Percentiles rank a stretch among this genome's conserved stretches.
Evolutionary conservation across 768 basidiomycete genomes (phyloP).

Genomic region (Strobilomyces echinocephalus): DNA sequence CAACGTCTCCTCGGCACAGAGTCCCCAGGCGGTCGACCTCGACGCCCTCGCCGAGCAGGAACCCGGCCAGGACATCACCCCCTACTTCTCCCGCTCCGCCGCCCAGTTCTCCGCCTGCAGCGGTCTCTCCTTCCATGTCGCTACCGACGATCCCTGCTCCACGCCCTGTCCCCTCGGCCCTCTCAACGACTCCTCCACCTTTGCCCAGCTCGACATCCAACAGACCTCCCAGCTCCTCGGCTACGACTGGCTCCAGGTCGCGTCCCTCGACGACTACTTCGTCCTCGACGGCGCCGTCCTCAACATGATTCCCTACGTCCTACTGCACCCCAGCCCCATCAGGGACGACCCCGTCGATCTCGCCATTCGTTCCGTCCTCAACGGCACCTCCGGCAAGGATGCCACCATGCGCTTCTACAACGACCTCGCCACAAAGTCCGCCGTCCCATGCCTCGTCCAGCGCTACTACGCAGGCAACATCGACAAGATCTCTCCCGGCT

Average conservation of each 20-base stretch:
- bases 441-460: conserved; percentile 75
- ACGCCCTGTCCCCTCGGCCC: conserved; percentile 65
- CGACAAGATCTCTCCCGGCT: conserved; percentile 94
- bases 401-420: conserved; percentile 85
- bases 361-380: conserved; percentile 73
- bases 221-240: conserved; percentile 72
- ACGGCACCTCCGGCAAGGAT: conserved; percentile 68
- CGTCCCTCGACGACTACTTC: conserved; percentile 64
- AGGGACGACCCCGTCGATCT: conserved; percentile 73
- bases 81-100: conserved; percentile 68
- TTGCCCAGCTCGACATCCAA: conserved; percentile 54
- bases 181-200: conserved; percentile 53
- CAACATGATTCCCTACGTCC: conserved; percentile 85
- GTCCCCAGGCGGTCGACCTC: conserved; percentile 53
- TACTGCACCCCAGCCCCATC: conserved; percentile 62
- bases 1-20: conserved; percentile 56
- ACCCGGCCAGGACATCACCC: conserved; percentile 89
- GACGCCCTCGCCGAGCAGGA: conserved; percentile 44
- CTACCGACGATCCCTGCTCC: conserved; percentile 71
- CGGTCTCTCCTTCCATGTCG: conserved; percentile 59
- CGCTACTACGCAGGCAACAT: conserved; percentile 93
- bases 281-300: conserved; percentile 93
- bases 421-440: conserved; percentile 54
- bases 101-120: conserved; percentile 63
- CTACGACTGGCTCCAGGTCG: conserved; percentile 89